These are phyloP conservation scores for Aspergillus sclerotialis DNA, from an alignment of 2,329 filamentous ascomycete genomes.

Conservation along the genomic window DNA sequence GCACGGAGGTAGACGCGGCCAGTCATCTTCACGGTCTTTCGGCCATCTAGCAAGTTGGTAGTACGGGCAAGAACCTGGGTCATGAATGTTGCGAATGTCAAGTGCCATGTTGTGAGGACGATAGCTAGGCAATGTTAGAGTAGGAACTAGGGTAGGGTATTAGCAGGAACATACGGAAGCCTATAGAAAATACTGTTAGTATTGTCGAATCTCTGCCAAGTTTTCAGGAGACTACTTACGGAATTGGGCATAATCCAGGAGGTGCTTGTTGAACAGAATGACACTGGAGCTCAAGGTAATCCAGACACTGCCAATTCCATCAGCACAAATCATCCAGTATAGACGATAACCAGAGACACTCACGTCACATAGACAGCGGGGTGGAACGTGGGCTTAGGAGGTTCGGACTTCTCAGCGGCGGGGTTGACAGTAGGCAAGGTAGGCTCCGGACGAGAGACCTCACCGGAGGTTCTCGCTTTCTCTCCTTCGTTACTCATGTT, in stretches of 20 bases:
- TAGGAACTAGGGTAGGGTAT: background rate
- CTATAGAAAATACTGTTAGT: slow-evolving; percentile 16
- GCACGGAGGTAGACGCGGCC: slow-evolving; percentile 85
- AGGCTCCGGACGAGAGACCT: slow-evolving; percentile 40
- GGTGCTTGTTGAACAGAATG: slow-evolving; percentile 99
- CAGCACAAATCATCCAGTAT: slow-evolving; percentile 6
- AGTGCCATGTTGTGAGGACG: slow-evolving; percentile 90
- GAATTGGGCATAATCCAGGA: slow-evolving; percentile 79
- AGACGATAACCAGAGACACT: slow-evolving; percentile 9
- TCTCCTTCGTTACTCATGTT: slow-evolving; percentile 62
- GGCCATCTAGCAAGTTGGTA: slow-evolving; percentile 82
- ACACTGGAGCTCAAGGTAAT: slow-evolving; percentile 87
- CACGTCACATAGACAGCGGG: slow-evolving; percentile 78
- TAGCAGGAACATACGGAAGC: slow-evolving; percentile 37
- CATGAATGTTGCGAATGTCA: slow-evolving; percentile 86
- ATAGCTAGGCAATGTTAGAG: slow-evolving; percentile 29
- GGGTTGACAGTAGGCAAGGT: slow-evolving; percentile 78
- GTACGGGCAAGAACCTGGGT: slow-evolving; percentile 89
- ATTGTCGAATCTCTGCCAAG: background rate
- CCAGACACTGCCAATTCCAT: slow-evolving; percentile 61
- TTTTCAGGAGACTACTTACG: slow-evolving; percentile 47
- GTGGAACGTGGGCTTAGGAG: slow-evolving; percentile 61
- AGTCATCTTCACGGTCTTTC: slow-evolving; percentile 96
- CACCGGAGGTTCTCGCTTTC: slow-evolving; percentile 77
- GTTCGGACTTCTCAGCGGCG: slow-evolving; percentile 61